Evolutionary conservation across 1,139 yeast species (phyloP), one percentile per base, ranked within the genome.

Genomic region (Sugiyamaella xylanicola): DNA sequence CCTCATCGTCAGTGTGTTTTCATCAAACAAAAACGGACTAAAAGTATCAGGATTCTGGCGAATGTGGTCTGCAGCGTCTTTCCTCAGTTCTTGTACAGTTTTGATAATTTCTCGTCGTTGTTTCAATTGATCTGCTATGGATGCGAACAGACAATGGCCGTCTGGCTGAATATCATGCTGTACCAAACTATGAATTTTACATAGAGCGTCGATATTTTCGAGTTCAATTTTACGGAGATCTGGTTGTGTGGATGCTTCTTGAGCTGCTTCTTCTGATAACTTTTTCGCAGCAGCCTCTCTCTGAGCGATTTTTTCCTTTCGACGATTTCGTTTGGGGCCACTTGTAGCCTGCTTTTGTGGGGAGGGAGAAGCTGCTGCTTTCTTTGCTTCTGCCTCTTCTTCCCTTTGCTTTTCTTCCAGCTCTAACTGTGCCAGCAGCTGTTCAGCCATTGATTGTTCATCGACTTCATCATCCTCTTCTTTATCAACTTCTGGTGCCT

Each of bases 131-230:
- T 93, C 97, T 39, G 84, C 77, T 20, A 93, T 79, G 0, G 97
- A 86, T 2, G 92, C 89, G 74, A 90, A 93, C 45, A 93, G 74
- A 75, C 99, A 93, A 71, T 93, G 95, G 0, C 99, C 99, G 71
- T 93, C 98, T 0, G 98, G 96, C 58, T 79, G 76, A 50, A 92
- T 88, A 47, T 72, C 74, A 29, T 77, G 72, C 60, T 86, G 83
- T 16, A 64, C 65, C 7, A 91, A 73, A 1, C 77, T 73, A 39
- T 80, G 75, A 27, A 78, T 58, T 1, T 68, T 65, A 56, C 92
- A 79, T 27, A 87, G 67, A 42, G 75, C 74, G 27, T 75, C 75
- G 72, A 93, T 78, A 52, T 83, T 81, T 13, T 83, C 87, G 58
- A 82, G 77, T 71, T 93, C 98, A 35, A 86, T 81, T 51, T 80